These are phyloP conservation scores for Trichophyton schoenleinii DNA, from an alignment of 2,329 filamentous ascomycete species.

Conservation along the genomic window DNA sequence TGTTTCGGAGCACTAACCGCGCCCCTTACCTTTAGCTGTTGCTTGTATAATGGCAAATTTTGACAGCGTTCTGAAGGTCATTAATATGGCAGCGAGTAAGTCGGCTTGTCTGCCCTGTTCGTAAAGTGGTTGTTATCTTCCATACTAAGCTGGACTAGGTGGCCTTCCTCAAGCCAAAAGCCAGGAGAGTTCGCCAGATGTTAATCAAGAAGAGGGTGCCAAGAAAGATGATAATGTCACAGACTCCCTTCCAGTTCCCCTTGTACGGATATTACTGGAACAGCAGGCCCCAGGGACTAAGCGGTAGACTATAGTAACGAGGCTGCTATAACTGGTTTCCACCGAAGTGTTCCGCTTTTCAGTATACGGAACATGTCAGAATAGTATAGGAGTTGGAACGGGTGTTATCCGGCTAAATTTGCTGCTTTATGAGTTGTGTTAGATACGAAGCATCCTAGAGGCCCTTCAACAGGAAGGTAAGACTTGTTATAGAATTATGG, in stretches of 20 bases:
- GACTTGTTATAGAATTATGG: neutral
- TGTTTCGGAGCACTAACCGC: neutral
- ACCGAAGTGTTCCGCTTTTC: neutral
- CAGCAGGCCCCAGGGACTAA: neutral
- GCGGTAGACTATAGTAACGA: neutral
- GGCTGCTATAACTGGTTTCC: neutral
- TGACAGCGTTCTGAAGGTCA: constrained; percentile 52
- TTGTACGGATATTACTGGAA: constrained; percentile 28
- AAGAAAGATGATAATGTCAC: constrained; percentile 24
- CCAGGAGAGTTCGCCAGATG: neutral
- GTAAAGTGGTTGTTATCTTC: neutral
- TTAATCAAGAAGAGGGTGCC: constrained; percentile 11
- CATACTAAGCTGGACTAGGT: constrained; percentile 1
- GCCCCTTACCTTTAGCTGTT: constrained; percentile 36
- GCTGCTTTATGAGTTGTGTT: neutral
- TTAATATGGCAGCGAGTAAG: constrained; percentile 53
- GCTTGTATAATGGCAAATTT: constrained; percentile 56
- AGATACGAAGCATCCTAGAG: neutral
- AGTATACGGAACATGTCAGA: neutral
- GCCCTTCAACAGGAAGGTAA: neutral
- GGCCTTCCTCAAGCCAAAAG: neutral
- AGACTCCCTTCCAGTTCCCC: constrained; percentile 26
- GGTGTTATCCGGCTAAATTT: neutral
- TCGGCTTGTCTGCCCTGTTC: constrained; percentile 7
- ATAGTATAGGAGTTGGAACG: neutral